These are phyloP conservation scores for Amauroascus niger DNA, from an alignment of 2,329 filamentous ascomycete species.

Conservation along the genomic window DNA sequence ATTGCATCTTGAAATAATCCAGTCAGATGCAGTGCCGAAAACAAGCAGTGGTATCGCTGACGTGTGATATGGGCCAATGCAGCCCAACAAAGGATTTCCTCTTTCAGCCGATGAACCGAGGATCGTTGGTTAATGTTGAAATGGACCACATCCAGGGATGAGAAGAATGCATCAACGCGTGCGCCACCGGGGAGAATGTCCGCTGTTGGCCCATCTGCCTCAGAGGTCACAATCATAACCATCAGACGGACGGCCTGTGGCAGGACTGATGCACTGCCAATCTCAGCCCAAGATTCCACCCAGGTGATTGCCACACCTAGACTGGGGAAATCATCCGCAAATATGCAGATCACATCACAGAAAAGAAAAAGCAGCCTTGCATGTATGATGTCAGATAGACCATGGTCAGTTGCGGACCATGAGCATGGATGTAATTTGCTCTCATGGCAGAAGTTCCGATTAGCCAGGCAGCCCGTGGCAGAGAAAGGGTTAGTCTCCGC, in stretches of 20 bases:
- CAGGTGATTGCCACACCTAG: neutral
- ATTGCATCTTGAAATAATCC: neutral
- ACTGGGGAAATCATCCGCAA: constrained; percentile 14
- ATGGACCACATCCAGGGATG: too few species aligned
- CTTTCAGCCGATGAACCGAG: neutral
- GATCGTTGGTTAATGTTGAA: too few species aligned
- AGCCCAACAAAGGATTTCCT: neutral
- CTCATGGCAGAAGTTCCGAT: neutral
- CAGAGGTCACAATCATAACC: neutral
- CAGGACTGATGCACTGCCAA: neutral
- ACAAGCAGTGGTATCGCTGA: neutral
- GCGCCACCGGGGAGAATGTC: too few species aligned
- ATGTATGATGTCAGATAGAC: constrained; percentile 4
- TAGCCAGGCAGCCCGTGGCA: neutral
- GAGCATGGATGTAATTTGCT: neutral
- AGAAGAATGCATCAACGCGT: too few species aligned
- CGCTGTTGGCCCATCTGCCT: too few species aligned
- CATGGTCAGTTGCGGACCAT: neutral
- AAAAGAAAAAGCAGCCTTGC: constrained; percentile 21
- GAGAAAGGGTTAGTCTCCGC: neutral
- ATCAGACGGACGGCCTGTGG: neutral
- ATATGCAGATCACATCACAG: constrained; percentile 21
- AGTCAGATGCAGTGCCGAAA: neutral
- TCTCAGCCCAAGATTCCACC: neutral
- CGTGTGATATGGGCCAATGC: neutral